phyloP scores from a whole-genome alignment of 352 stramenopile species.

The Phytophthora cryptogea region DNA sequence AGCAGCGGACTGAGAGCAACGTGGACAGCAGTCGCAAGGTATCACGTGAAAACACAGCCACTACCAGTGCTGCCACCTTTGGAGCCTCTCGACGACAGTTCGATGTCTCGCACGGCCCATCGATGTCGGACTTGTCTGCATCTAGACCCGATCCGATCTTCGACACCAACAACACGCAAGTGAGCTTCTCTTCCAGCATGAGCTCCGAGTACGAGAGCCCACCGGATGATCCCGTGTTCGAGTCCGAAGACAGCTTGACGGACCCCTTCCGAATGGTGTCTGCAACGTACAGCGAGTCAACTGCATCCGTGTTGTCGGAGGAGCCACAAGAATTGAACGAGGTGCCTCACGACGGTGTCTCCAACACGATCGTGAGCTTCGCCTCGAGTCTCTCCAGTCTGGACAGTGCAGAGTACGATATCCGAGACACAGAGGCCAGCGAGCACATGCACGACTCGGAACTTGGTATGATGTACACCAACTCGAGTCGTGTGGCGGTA shows the following conservation, averaged over 20 bases:
- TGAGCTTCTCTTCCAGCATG: slow-evolving; percentile 38
- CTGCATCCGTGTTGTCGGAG: not conserved
- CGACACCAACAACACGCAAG: slow-evolving; percentile 28
- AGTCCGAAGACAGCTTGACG: slow-evolving; percentile 13
- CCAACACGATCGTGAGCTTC: slow-evolving; percentile 32
- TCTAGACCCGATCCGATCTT: slow-evolving; percentile 14
- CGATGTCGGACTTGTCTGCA: slow-evolving; percentile 5
- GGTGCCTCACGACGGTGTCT: not conserved
- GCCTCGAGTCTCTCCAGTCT: slow-evolving; percentile 33
- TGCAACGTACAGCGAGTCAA: slow-evolving; percentile 16
- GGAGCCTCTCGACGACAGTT: slow-evolving; percentile 7
- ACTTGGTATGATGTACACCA: slow-evolving; percentile 15
- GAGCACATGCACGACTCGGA: slow-evolving; percentile 43
- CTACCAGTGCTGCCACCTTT: not conserved
- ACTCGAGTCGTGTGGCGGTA: slow-evolving; percentile 32
- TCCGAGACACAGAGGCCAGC: slow-evolving; percentile 41
- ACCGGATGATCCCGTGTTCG: slow-evolving; percentile 8
- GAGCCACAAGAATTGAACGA: not conserved
- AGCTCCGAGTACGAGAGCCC: slow-evolving; percentile 22
- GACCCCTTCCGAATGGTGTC: slow-evolving; percentile 16
- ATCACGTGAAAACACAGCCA: not conserved
- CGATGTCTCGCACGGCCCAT: slow-evolving; percentile 10
- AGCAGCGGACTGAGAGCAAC: not conserved
- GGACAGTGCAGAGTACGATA: slow-evolving; percentile 26
- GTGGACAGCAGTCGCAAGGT: not conserved